These are phyloP conservation scores for Pythium biforme DNA, from an alignment of 352 stramenopile species.

Conservation along the genomic window DNA sequence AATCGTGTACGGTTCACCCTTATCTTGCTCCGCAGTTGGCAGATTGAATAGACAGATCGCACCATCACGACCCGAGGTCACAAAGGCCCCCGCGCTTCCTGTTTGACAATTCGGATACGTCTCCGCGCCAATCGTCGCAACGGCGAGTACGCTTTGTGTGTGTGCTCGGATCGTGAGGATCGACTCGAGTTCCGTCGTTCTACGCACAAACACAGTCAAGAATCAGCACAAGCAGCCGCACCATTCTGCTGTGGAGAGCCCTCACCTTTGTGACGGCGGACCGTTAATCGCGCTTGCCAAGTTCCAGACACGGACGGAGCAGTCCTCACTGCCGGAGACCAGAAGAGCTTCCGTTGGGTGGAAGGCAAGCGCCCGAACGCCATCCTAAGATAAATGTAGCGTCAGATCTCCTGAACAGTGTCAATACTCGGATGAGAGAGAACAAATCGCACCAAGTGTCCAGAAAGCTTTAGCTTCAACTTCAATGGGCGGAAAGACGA, in stretches of 20 bases:
- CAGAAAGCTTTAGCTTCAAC: slow-evolving; percentile 83
- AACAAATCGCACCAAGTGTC: slow-evolving; percentile 61
- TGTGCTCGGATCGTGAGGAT: slow-evolving; percentile 75
- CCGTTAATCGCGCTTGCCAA: slow-evolving; percentile 56
- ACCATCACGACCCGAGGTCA: slow-evolving; percentile 74
- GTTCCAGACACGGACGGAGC: slow-evolving; percentile 85
- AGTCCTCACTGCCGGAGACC: slow-evolving; percentile 84
- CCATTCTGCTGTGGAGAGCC: neutral
- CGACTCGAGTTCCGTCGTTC: slow-evolving; percentile 73
- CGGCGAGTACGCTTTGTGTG: slow-evolving; percentile 67
- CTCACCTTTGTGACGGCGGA: slow-evolving; percentile 59
- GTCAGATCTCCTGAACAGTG: slow-evolving; percentile 3
- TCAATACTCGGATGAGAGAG: neutral
- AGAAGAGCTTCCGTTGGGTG: slow-evolving; percentile 81
- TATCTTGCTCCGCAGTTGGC: slow-evolving; percentile 54
- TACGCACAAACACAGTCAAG: slow-evolving; percentile 14
- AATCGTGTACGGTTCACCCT: slow-evolving; percentile 63
- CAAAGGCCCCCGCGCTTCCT: slow-evolving; percentile 58
- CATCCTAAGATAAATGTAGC: slow-evolving; percentile 41
- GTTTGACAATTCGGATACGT: slow-evolving; percentile 59
- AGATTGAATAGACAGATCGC: slow-evolving; percentile 68
- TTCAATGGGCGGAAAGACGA: slow-evolving; percentile 73
- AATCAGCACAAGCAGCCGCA: neutral
- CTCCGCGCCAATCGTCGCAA: slow-evolving; percentile 73
- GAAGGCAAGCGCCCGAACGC: slow-evolving; percentile 70